Percentiles rank a stretch among this genome's conserved stretches.
Conservation (phyloP, 441 rosid species). For the Arabidopsis hybrid region DNA sequence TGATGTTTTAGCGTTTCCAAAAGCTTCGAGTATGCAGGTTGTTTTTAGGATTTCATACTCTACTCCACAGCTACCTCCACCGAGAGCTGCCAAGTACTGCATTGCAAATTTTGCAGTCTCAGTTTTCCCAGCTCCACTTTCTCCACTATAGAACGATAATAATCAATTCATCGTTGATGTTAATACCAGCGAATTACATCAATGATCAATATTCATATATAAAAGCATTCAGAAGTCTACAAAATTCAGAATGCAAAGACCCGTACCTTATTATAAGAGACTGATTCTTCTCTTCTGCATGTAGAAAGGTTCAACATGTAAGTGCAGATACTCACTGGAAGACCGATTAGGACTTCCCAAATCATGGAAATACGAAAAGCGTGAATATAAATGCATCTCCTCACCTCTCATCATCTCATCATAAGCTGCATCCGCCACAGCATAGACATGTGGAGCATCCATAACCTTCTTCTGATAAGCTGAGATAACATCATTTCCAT, state of each 20-base stretch:
- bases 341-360: neutral
- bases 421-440: slow-evolving; percentile 81
- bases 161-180: slow-evolving; percentile 13
- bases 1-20: slow-evolving; percentile 98
- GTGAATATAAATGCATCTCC: slow-evolving; percentile 7
- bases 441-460: slow-evolving; percentile 88
- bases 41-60: slow-evolving; percentile 77
- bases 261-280: slow-evolving; percentile 43
- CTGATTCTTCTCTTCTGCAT: slow-evolving; percentile 50
- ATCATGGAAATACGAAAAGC: slow-evolving; percentile 25
- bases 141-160: slow-evolving; percentile 69
- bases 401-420: slow-evolving; percentile 93
- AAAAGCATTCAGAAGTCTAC: slow-evolving; percentile 28
- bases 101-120: slow-evolving; percentile 95
- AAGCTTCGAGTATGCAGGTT: slow-evolving; percentile 91
- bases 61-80: slow-evolving; percentile 82
- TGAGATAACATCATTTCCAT: slow-evolving; percentile 65
- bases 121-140: slow-evolving; percentile 99
- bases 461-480: slow-evolving; percentile 69
- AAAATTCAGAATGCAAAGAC: slow-evolving; percentile 14
- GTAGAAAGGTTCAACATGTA: slow-evolving; percentile 38
- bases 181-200: slow-evolving; percentile 8
- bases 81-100: slow-evolving; percentile 92
- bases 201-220: slow-evolving; percentile 10
- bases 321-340: slow-evolving; percentile 31